phyloP scores from a whole-genome alignment of 208 protist genomes.

The Crithidia mellificae region DNA sequence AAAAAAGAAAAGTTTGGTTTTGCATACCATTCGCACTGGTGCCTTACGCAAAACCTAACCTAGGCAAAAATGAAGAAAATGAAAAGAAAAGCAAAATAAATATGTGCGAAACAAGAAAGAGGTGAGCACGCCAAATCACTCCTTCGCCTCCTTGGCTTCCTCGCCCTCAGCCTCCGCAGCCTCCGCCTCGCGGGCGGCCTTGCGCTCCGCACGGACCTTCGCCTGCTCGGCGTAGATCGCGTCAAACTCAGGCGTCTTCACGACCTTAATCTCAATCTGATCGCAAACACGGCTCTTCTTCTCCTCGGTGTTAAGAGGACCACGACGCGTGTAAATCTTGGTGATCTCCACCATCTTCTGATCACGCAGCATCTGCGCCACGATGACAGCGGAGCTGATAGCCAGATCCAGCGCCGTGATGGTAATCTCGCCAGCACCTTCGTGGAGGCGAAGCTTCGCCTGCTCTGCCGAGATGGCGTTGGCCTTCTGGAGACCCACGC shows the following conservation, averaged over 20 bases:
- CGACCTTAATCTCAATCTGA: constrained; percentile 50
- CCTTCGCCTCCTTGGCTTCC: constrained; percentile 9
- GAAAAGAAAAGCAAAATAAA: constrained; percentile 12
- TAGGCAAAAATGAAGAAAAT: constrained; percentile 8
- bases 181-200: constrained; percentile 39
- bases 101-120: background rate
- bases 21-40: constrained; percentile 2
- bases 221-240: constrained; percentile 51
- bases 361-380: constrained; percentile 59
- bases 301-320: constrained; percentile 27
- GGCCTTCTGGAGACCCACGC: constrained; percentile 41
- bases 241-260: constrained; percentile 47
- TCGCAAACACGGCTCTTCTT: constrained; percentile 33
- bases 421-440: constrained; percentile 39
- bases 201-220: constrained; percentile 40
- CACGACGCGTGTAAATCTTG: constrained; percentile 47
- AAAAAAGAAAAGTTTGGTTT: constrained; percentile 2
- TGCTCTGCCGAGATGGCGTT: constrained; percentile 55
- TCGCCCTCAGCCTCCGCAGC: constrained; percentile 15
- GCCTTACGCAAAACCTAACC: constrained; percentile 4
- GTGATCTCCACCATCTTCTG: constrained; percentile 57
- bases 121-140: background rate
- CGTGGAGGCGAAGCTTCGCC: constrained; percentile 48
- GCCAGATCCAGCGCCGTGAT: constrained; percentile 48
- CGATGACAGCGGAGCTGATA: constrained; percentile 50